Evolutionary conservation across 176 grass and related monocot species (phyloP).

Genomic region (Rhynchospora breviuscula): DNA sequence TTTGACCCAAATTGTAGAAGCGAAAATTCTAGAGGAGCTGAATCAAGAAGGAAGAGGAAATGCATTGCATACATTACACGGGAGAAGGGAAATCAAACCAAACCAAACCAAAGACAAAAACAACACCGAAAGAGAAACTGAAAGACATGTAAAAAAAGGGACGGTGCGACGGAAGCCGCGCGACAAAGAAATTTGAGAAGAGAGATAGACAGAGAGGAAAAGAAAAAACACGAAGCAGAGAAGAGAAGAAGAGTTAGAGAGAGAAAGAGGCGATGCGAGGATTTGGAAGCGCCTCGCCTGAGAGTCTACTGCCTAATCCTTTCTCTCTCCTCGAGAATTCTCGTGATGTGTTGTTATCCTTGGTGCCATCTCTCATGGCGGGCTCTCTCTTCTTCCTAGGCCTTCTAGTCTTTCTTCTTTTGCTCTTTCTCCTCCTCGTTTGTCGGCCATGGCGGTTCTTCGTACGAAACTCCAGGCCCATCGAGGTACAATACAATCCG

Average conservation of each 20-base stretch:
- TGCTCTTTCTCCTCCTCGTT: constrained; percentile 15
- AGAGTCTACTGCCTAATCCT: background rate
- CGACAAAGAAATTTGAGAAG: background rate
- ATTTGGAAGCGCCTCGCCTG: constrained; percentile 1
- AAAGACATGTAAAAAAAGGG: constrained; percentile 16
- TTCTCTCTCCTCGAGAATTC: background rate
- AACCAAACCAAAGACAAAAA: background rate
- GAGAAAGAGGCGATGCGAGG: background rate
- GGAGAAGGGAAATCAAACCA: background rate
- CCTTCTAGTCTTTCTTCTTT: constrained; percentile 1
- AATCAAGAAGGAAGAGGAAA: background rate
- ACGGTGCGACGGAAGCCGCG: background rate
- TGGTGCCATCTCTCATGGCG: constrained; percentile 8
- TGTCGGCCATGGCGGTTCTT: constrained; percentile 22
- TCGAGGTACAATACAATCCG: background rate
- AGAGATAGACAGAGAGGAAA: background rate
- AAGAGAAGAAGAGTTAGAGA: background rate
- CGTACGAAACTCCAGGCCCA: background rate
- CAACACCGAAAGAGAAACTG: background rate
- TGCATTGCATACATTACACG: background rate
- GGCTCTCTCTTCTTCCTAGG: constrained; percentile 28
- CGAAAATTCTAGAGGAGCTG: background rate
- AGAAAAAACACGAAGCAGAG: background rate
- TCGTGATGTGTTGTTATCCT: constrained; percentile 19
- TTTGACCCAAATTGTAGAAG: background rate